A percentile compares a stretch with the other conserved stretches of the same genome.
Evolutionary conservation across 352 stramenopile genomes (phyloP).

Genomic region (Phytopythium litorale): DNA sequence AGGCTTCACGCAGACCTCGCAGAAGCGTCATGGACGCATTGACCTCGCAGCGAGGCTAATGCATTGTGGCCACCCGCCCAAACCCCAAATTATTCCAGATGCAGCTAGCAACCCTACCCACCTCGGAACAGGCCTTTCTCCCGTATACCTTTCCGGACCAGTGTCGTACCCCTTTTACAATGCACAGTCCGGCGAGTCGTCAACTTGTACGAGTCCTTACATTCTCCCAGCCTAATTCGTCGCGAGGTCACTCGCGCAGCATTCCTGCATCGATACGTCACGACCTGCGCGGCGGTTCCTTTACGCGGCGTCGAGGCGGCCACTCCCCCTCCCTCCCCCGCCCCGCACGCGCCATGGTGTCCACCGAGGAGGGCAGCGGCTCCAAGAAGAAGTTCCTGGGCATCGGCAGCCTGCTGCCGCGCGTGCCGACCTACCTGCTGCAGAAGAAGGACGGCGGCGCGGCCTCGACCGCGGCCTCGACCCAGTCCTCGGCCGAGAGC

Average conservation of each 20-base stretch:
- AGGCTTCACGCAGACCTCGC: too few relatives aligned
- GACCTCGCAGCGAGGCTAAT: too few relatives aligned
- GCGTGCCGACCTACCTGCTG: slow-evolving; percentile 44
- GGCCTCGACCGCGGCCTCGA: neutral
- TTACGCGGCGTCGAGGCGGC: neutral
- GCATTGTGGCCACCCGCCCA: too few relatives aligned
- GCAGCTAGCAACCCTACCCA: neutral
- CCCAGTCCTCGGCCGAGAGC: slow-evolving; percentile 9
- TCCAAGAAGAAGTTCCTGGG: slow-evolving; percentile 43
- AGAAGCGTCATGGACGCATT: too few relatives aligned
- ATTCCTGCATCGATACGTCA: neutral
- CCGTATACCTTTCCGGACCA: neutral
- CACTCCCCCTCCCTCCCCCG: neutral
- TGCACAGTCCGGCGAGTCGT: neutral
- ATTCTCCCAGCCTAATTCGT: neutral
- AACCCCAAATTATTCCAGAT: too few relatives aligned
- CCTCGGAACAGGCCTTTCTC: neutral
- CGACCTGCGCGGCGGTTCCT: neutral
- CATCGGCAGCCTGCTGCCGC: slow-evolving; percentile 59
- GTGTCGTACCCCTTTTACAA: neutral
- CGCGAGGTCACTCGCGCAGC: too few relatives aligned
- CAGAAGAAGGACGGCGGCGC: slow-evolving; percentile 26
- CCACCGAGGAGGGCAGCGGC: slow-evolving; percentile 26
- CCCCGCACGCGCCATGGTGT: slow-evolving; percentile 24
- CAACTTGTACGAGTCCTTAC: neutral